Conservation (phyloP, 352 stramenopile species). For the Salisapilia sapeloensis region DNA sequence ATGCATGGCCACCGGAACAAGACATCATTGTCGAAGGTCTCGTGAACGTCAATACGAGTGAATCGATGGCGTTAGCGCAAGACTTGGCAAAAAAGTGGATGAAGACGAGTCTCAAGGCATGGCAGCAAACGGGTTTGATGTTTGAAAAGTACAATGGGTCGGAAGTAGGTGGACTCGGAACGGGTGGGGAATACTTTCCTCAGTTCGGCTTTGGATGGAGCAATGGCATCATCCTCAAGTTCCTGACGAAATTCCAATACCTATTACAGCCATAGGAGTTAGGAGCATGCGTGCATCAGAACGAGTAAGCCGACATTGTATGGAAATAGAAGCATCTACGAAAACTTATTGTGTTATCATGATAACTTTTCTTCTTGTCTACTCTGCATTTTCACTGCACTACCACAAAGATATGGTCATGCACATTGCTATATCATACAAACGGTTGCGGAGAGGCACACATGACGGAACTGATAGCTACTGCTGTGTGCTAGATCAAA, state of each 20-base stretch:
- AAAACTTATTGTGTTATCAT: too few relatives aligned
- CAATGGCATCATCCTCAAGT: constrained; percentile 77
- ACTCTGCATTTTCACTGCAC: too few relatives aligned
- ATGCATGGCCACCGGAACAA: constrained; percentile 74
- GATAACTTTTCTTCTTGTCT: too few relatives aligned
- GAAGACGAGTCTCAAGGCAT: constrained; percentile 36
- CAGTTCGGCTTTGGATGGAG: constrained; percentile 82
- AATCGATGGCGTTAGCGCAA: constrained; percentile 29
- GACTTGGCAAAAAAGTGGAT: constrained; percentile 46
- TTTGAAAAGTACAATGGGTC: constrained; percentile 82
- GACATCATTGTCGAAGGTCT: constrained; percentile 72
- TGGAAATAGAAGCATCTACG: too few relatives aligned
- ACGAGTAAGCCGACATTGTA: too few relatives aligned
- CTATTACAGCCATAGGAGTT: constrained; percentile 15
- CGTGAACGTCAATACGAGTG: constrained; percentile 19
- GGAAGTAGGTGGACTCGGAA: constrained; percentile 36
- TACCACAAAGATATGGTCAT: too few relatives aligned
- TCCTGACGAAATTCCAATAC: constrained; percentile 64
- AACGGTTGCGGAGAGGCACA: too few relatives aligned
- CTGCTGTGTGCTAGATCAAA: too few relatives aligned
- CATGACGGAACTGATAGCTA: too few relatives aligned
- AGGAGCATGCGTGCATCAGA: neutral
- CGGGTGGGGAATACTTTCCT: constrained; percentile 76
- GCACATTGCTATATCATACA: too few relatives aligned
- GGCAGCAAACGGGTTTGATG: constrained; percentile 57